These are phyloP conservation scores for Pistacia vera DNA, from an alignment of 345 rosid species.

Conservation along the genomic window DNA sequence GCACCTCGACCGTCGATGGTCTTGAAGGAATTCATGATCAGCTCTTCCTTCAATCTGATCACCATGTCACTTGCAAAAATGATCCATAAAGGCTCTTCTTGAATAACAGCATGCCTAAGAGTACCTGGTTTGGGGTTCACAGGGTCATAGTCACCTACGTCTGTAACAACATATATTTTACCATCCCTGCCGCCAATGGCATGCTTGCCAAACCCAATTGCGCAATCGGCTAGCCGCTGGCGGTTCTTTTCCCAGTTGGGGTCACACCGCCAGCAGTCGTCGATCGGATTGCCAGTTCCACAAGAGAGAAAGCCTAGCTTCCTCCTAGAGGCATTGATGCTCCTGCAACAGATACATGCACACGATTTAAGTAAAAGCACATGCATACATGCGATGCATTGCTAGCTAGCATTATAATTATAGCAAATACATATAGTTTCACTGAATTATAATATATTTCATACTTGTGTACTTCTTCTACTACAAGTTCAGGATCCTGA, in stretches of 20 bases:
- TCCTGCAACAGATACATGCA: constrained; percentile 28
- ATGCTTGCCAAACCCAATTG: constrained; percentile 66
- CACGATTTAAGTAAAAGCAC: too few species aligned
- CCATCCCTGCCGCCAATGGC: constrained; percentile 75
- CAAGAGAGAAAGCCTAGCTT: constrained; percentile 60
- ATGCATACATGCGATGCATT: not conserved
- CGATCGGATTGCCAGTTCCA: constrained; percentile 67
- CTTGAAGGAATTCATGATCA: constrained; percentile 63
- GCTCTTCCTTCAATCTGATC: constrained; percentile 55
- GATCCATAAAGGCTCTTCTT: constrained; percentile 63
- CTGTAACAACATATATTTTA: constrained; percentile 53
- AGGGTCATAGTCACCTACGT: constrained; percentile 39
- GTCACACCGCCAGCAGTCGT: constrained; percentile 75
- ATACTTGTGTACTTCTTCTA: constrained; percentile 51
- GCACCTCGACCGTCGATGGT: constrained; percentile 69
- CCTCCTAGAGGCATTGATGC: constrained; percentile 65
- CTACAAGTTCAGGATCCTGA: constrained; percentile 55
- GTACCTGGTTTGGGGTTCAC: constrained; percentile 70
- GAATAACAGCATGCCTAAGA: constrained; percentile 62
- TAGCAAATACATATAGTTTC: too few species aligned
- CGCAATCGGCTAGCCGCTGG: constrained; percentile 58
- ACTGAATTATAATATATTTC: not conserved
- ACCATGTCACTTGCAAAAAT: constrained; percentile 63
- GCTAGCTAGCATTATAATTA: not conserved
- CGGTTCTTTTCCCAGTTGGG: constrained; percentile 55